Base-by-base conservation (phyloP, 2,329 filamentous ascomycete genomes). In the Aspergillus melleus region DNA sequence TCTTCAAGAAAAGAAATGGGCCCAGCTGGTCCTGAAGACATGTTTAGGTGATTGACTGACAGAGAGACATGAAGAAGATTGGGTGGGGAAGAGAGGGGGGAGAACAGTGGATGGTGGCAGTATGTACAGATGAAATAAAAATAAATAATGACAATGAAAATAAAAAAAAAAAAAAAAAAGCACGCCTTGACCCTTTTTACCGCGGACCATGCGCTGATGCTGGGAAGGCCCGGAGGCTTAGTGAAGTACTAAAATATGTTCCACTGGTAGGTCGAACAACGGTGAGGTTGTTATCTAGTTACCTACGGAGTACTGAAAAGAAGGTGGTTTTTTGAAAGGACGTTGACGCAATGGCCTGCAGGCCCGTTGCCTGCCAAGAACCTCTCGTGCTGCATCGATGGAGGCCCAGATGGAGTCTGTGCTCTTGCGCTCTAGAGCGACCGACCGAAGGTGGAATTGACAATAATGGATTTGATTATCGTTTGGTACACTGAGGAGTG, bases 401-500 rank as follows among this genome's bases (percentile, higher is more conserved):
- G 54, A 54, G 57, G 56, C 30, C 55, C 56, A 61, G 63, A 61
- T 55, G 59, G 49, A 57, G 61, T 63, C 58, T 61, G 61, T 61
- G 61, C 58, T 64, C 52, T 30, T 57, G 32, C 50, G 39, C 58
- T 29, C 54, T 54, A 44, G 22, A 54, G 57, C 57, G 54, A 55
- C 57, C 58, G 58, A 54, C 61, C 54, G 52, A 58, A 57, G 36
- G 24, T 36, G 32, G 49, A 20, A 49, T 30, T 44, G 29, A 14
- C n/a, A 51, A 36, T 50, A n/a, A 32, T 39, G 44, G 12, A 30
- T 20, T 26, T 4, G 20, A 6, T 32, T 36, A 5, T 36, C 14
- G 6, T 36, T 36, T 14, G 4, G 2, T 5, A 36, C 32, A 1
- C 32, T 36, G 32, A 36, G 32, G 4, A 12, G 11, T 2, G 32